These are phyloP conservation scores for Xylaria sp. DNA, from an alignment of 2,329 filamentous ascomycete species.

Conservation along the genomic window DNA sequence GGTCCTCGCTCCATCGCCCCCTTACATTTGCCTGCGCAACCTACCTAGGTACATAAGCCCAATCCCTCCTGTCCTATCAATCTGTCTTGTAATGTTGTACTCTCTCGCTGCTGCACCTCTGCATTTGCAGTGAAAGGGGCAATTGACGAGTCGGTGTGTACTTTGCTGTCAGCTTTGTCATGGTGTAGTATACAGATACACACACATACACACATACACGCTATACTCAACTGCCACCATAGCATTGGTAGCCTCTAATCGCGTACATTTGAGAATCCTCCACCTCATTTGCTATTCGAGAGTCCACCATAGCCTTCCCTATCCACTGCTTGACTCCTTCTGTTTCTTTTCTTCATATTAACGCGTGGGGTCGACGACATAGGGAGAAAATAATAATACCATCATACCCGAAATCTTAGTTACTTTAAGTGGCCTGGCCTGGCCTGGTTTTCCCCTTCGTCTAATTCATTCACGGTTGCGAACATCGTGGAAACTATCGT, in stretches of 20 bases:
- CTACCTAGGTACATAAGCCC: slow-evolving; percentile 16
- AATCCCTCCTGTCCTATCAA: slow-evolving; percentile 33
- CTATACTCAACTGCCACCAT: neutral
- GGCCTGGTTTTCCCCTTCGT: slow-evolving; percentile 3
- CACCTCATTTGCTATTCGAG: slow-evolving; percentile 20
- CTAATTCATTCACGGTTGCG: slow-evolving; percentile 11
- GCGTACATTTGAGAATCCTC: slow-evolving; percentile 27
- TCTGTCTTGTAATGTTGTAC: slow-evolving; percentile 13
- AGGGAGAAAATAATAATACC: neutral
- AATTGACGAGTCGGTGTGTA: slow-evolving; percentile 36
- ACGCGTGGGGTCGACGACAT: slow-evolving; percentile 8
- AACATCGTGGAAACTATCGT: neutral
- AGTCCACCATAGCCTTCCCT: slow-evolving; percentile 24
- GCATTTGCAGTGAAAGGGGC: slow-evolving; percentile 35
- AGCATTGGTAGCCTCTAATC: slow-evolving; percentile 23
- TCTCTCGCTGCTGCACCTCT: slow-evolving; percentile 26
- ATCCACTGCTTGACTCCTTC: neutral
- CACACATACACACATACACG: slow-evolving; percentile 6
- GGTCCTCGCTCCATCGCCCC: slow-evolving; percentile 8
- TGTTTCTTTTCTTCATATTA: slow-evolving; percentile 15
- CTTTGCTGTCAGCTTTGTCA: slow-evolving; percentile 18
- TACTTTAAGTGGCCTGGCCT: slow-evolving; percentile 4
- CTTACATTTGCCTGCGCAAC: slow-evolving; percentile 13
- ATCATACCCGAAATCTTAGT: slow-evolving; percentile 9
- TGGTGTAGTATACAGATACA: slow-evolving; percentile 8